Base-by-base conservation (phyloP, 768 basidiomycete species). In the Krasilnikovozyma curviuscula region DNA sequence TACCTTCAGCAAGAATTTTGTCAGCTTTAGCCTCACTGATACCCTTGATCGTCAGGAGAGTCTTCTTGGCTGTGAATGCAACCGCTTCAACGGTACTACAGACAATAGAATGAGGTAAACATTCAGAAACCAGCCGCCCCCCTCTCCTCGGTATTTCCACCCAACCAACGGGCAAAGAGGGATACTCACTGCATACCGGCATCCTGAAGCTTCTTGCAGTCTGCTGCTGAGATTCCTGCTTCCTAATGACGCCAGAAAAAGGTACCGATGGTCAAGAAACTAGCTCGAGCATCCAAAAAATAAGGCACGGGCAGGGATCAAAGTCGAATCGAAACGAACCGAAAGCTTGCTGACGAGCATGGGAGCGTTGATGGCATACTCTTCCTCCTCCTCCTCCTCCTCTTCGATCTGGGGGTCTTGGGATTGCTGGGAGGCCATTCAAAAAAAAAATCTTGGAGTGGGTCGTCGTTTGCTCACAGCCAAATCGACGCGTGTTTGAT, bases 11-110 rank as follows among this genome's bases (percentile, higher is more conserved):
- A 24, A 97, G 65, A 49, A 98, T 93, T 69, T 88, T 97, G 63
- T 98, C 93, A 2, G 93, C 93, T 62, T 97, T 98, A 54, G 79
- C 73, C 56, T 98, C 93, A 23, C 85, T 88, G 40, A 98, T 93
- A 9, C 93, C 93, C 65, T 95, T 97, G 57, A 97, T 89, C 5
- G 76, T 73, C 49, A 83, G 73, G 29, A 97, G 68, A 44, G 71
- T 71, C 69, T 95, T 97, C 74, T 95, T 93, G 13, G 91, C 84
- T 0, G 89, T 95, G 61, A 88, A 95, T 29, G 86, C 89, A 43
- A 97, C 85, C 14, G 85, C 76, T 63, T 98, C 93, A 54, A 98
- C 77, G 2, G 93, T 97, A 63, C 50, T 52, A 45, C 3, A 16
- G 29, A 32, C 18, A 9, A 12, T 7, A 23, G 4, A 6, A 8